These are phyloP conservation scores for Bassia scoparia DNA, from an alignment of 148 eudicot species.

Conservation along the genomic window DNA sequence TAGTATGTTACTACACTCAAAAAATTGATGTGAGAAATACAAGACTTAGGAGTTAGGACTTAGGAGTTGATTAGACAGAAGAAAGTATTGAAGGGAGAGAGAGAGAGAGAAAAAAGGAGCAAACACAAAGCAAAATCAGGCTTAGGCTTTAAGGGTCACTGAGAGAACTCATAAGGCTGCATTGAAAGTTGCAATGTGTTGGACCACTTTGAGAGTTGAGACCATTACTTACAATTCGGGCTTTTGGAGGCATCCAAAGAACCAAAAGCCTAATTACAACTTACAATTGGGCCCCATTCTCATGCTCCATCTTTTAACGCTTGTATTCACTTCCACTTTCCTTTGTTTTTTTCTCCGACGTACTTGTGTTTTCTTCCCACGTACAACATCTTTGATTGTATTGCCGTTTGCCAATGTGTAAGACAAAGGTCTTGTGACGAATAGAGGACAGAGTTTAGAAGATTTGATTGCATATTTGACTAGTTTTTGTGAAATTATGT, in stretches of 20 bases:
- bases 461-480: no score
- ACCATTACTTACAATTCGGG: conserved; percentile 7
- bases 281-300: neutral
- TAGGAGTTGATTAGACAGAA: neutral
- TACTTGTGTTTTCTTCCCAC: neutral
- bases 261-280: neutral
- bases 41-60: neutral
- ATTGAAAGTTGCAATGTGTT: neutral
- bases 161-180: neutral
- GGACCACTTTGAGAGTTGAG: neutral
- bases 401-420: no score
- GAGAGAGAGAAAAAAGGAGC: conserved; percentile 13
- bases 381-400: neutral
- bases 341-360: neutral
- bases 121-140: neutral
- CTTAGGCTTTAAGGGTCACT: neutral
- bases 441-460: no score
- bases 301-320: neutral
- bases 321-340: neutral
- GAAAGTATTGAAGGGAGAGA: conserved; percentile 1
- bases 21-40: neutral
- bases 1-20: neutral
- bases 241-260: conserved; percentile 15
- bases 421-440: no score
- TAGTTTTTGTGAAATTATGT: no score